Evolutionary conservation across 495 filamentous ascomycete species (phyloP).

Genomic region (Neurospora sp.): DNA sequence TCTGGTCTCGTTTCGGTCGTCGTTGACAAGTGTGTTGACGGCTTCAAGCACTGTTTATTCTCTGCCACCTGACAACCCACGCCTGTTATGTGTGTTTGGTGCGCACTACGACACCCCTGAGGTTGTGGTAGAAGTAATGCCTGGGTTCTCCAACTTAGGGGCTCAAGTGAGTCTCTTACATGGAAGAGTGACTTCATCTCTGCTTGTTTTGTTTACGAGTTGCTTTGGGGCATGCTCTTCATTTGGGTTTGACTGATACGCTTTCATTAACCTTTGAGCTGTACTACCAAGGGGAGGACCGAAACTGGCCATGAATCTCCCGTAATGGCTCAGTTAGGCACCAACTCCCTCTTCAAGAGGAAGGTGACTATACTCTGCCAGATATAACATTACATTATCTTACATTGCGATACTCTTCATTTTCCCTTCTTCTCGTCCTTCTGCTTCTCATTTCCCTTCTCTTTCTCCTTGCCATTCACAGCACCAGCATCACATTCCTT

Average conservation of each 20-base stretch:
- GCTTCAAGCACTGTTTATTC: background rate
- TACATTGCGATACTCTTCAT: background rate
- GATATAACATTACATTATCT: background rate
- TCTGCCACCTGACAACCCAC: background rate
- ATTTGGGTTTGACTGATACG: background rate
- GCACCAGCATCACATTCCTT: conserved; percentile 6
- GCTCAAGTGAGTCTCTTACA: background rate
- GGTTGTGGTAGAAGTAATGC: background rate
- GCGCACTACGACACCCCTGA: background rate
- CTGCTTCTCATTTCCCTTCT: background rate
- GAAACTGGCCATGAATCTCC: background rate
- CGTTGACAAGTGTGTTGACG: background rate
- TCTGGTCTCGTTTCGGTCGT: background rate
- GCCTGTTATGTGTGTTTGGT: background rate
- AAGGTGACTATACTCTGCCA: background rate
- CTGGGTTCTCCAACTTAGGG: background rate
- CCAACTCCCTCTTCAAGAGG: background rate
- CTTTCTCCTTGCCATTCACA: background rate
- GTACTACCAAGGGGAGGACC: background rate
- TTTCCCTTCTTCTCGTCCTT: background rate
- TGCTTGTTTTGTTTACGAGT: background rate
- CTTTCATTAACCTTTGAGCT: background rate
- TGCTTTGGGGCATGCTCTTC: background rate
- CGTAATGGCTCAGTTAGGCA: background rate
- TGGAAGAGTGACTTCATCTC: background rate